Evolutionary conservation across 2,329 filamentous ascomycete genomes (phyloP).

Genomic region (Sporothrix schenckii): DNA sequence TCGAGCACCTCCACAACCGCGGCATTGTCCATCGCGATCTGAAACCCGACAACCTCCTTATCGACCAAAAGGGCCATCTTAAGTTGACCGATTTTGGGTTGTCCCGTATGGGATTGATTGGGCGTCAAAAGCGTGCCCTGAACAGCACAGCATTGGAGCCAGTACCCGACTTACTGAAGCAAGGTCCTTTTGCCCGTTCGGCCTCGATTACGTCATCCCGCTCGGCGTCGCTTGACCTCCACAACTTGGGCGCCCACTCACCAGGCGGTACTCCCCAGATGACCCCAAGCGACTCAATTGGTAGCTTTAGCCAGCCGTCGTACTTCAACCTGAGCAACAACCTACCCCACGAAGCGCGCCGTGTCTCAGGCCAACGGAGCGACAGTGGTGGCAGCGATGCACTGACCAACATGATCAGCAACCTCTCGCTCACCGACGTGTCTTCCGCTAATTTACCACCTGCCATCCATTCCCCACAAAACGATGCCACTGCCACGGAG

Average conservation of each 20-base stretch:
- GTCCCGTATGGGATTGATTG: conserved; percentile 94
- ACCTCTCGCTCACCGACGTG: conserved; percentile 71
- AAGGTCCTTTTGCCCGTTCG: conserved; percentile 85
- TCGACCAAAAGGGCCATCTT: conserved; percentile 93
- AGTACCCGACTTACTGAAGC: conserved; percentile 89
- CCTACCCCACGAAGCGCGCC: conserved; percentile 59
- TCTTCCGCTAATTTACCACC: conserved; percentile 47
- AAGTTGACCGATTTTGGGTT: conserved; percentile 98
- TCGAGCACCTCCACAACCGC: conserved; percentile 90
- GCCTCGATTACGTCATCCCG: conserved; percentile 86
- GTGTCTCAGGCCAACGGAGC: conserved; percentile 80
- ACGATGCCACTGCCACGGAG: conserved; percentile 73
- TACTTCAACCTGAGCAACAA: conserved; percentile 77
- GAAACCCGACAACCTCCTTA: conserved; percentile 95
- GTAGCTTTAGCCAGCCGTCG: conserved; percentile 77
- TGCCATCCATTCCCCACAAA: conserved; percentile 63
- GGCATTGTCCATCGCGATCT: conserved; percentile 96
- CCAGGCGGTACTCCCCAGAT: conserved; percentile 84
- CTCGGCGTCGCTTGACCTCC: conserved; percentile 90
- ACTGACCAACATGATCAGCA: conserved; percentile 78
- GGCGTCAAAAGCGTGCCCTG: conserved; percentile 90
- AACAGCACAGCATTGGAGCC: conserved; percentile 75
- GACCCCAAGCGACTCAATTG: conserved; percentile 70
- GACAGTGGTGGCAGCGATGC: conserved; percentile 91
- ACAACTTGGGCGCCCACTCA: conserved; percentile 64